Conservation (phyloP, 1,284 basidiomycete genomes). For the Takashimella tepidaria region DNA sequence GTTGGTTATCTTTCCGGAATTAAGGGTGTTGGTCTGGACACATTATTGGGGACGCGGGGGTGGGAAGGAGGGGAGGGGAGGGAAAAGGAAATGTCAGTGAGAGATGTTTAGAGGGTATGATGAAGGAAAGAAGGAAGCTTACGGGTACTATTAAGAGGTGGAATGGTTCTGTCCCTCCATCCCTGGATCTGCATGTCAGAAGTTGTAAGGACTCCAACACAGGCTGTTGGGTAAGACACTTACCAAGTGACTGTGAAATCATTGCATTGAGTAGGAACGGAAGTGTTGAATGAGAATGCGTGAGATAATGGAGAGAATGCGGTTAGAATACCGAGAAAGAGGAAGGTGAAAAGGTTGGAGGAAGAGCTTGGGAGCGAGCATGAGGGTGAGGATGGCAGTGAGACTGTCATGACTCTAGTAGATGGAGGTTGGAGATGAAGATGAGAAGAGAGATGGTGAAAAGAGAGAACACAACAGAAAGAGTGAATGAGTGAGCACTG, state of each 20-base stretch:
- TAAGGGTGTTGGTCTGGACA: conserved; percentile 23
- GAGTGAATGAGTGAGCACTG: too few relatives aligned
- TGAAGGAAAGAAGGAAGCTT: conserved; percentile 6
- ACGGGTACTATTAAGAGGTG: conserved; percentile 35
- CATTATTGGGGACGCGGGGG: neutral
- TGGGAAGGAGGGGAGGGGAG: neutral
- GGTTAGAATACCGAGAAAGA: neutral
- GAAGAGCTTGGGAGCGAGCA: too few relatives aligned
- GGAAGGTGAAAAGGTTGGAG: neutral
- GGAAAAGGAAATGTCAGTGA: neutral
- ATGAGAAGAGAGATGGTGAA: too few relatives aligned
- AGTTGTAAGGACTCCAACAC: neutral
- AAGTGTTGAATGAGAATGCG: conserved; percentile 35
- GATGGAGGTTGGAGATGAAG: too few relatives aligned
- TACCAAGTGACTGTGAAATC: conserved; percentile 38
- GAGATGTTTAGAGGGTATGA: neutral
- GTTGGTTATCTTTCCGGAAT: conserved; percentile 29
- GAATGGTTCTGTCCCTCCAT: conserved; percentile 35
- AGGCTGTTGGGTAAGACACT: conserved; percentile 2
- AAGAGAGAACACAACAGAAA: too few relatives aligned
- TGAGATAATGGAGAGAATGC: neutral
- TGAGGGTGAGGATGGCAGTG: too few relatives aligned
- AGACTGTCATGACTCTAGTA: too few relatives aligned
- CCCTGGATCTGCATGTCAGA: conserved; percentile 21
- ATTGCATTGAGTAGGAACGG: conserved; percentile 34